phyloP scores from a whole-genome alignment of 257 asterid genomes.

The Schizonepeta tenuifolia region DNA sequence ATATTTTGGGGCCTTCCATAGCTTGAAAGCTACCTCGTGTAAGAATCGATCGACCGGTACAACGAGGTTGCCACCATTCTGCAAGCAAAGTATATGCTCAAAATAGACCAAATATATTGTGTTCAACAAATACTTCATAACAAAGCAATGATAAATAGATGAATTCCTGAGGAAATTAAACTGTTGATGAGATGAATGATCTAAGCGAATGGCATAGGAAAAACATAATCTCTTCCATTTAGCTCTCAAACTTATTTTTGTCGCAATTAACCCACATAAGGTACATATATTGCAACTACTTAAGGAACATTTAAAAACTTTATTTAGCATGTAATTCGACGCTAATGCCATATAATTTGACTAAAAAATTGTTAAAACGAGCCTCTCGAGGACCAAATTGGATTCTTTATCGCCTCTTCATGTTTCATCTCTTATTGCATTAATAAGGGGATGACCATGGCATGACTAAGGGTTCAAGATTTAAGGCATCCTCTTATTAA shows the following conservation, averaged over 20 bases:
- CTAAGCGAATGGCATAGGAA: background rate
- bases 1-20: constrained; percentile 97
- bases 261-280: background rate
- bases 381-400: no score
- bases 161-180: background rate
- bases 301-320: background rate
- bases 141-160: background rate
- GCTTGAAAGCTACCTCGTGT: constrained; percentile 89
- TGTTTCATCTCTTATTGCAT: no score
- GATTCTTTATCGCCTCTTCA: no score
- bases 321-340: background rate
- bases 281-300: background rate
- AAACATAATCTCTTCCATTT: background rate
- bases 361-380: background rate
- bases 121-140: background rate
- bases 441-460: no score
- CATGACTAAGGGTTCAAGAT: no score
- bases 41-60: constrained; percentile 85
- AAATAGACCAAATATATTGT: background rate
- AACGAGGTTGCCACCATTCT: constrained; percentile 74
- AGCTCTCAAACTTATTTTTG: background rate
- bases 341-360: background rate
- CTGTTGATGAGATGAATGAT: background rate
- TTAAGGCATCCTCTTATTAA: no score
- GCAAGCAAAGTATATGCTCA: constrained; percentile 31